Conservation (phyloP, 2,329 filamentous ascomycete genomes). For the Orbilia javanica region DNA sequence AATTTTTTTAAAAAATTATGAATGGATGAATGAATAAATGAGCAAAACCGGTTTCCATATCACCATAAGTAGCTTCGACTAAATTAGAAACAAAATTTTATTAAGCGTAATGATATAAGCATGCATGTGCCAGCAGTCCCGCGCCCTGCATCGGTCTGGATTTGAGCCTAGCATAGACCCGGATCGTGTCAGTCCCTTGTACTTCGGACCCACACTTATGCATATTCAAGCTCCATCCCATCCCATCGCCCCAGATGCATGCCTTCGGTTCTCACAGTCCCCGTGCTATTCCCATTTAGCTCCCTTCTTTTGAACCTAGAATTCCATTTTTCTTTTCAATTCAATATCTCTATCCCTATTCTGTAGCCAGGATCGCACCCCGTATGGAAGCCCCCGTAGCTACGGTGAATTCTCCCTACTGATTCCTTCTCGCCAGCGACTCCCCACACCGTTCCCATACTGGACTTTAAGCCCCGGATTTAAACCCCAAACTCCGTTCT, state of each 20-base stretch:
- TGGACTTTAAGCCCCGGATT: constrained; percentile 49
- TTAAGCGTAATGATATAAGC: not conserved
- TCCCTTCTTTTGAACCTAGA: not conserved
- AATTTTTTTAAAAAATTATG: no score
- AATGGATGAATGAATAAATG: constrained; percentile 5
- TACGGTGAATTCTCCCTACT: not conserved
- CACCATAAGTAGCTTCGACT: not conserved
- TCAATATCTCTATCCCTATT: not conserved
- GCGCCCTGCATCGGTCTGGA: not conserved
- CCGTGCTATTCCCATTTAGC: not conserved
- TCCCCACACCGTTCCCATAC: not conserved
- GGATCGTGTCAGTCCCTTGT: not conserved
- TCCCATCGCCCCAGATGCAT: not conserved
- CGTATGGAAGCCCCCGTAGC: not conserved
- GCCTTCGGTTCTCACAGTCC: not conserved
- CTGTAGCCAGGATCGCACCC: not conserved
- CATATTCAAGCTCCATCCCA: not conserved
- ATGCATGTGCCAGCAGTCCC: not conserved
- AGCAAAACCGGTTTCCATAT: not conserved
- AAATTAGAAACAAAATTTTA: not conserved
- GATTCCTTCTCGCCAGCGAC: not conserved
- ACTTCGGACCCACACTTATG: constrained; percentile 12
- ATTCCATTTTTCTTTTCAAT: not conserved
- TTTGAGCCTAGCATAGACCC: not conserved
- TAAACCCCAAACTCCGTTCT: constrained; percentile 49